A percentile compares a stretch with the other conserved stretches of the same genome.
Conservation (phyloP, 768 basidiomycete genomes). For the Leucosporidium yakuticum region DNA sequence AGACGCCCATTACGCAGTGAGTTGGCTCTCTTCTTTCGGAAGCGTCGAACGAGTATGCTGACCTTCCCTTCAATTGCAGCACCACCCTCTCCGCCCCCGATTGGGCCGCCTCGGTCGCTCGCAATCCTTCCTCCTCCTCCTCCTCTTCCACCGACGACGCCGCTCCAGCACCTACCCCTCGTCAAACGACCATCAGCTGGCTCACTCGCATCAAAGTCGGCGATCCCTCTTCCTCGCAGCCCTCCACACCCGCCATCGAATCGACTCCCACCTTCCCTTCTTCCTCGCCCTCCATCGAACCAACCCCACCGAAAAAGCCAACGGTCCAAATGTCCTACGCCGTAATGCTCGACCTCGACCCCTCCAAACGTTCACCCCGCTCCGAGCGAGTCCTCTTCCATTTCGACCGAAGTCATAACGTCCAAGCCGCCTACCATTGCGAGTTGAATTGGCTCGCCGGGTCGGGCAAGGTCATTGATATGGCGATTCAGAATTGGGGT, state of each 20-base stretch:
- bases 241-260: neutral
- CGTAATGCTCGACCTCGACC: constrained; percentile 84
- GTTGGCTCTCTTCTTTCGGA: too few species aligned
- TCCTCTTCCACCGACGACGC: neutral
- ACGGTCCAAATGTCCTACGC: constrained; percentile 62
- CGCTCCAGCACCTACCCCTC: too few species aligned
- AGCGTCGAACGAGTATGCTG: neutral
- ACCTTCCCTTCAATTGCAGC: neutral
- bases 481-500: constrained; percentile 73
- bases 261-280: constrained; percentile 8
- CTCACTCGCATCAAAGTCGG: too few species aligned
- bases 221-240: neutral
- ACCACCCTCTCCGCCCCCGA: constrained; percentile 24
- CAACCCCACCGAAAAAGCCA: constrained; percentile 18
- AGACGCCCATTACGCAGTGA: neutral
- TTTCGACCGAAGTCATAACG: constrained; percentile 92
- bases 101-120: constrained; percentile 18
- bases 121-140: neutral
- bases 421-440: constrained; percentile 90
- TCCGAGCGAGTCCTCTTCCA: constrained; percentile 56
- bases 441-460: constrained; percentile 97
- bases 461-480: constrained; percentile 84
- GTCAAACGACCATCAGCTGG: too few species aligned
- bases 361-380: constrained; percentile 42
- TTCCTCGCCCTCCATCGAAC: constrained; percentile 7